Conservation (phyloP, 192 early-diverging fungal species). For the Phlyctochytrium planicorne region DNA sequence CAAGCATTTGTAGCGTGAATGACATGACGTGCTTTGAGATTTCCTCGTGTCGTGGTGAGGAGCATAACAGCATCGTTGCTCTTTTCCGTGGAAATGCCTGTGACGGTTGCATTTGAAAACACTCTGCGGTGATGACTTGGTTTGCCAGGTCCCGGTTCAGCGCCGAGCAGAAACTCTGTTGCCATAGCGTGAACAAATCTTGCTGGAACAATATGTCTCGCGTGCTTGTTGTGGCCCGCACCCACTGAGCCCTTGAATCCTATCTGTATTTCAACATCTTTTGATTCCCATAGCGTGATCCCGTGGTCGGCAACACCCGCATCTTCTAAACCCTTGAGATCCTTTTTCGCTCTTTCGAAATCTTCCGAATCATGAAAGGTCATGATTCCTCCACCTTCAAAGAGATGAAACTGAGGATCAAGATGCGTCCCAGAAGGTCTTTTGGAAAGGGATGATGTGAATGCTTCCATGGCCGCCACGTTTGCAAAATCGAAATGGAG, state of each 20-base stretch:
- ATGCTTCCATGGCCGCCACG: slow-evolving; percentile 6
- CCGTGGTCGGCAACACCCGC: slow-evolving; percentile 11
- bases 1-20: slow-evolving; percentile 52
- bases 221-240: slow-evolving; percentile 3
- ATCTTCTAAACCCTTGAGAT: slow-evolving; percentile 17
- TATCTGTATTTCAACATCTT: neutral
- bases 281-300: slow-evolving; percentile 1
- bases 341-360: slow-evolving; percentile 4
- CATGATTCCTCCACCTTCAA: slow-evolving; percentile 18
- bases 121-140: slow-evolving; percentile 26
- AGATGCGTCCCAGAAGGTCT: no score
- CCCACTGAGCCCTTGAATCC: slow-evolving; percentile 8
- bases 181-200: slow-evolving; percentile 13
- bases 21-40: slow-evolving; percentile 25
- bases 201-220: slow-evolving; percentile 17
- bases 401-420: slow-evolving; percentile 21
- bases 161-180: neutral
- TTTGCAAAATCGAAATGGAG: slow-evolving; percentile 32
- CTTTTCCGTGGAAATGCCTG: neutral
- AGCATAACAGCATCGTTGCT: neutral
- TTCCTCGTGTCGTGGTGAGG: slow-evolving; percentile 21
- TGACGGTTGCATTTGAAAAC: slow-evolving; percentile 7
- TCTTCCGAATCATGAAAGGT: slow-evolving; percentile 1
- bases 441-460: no score
- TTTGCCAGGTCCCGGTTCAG: no score